Evolutionary conservation across 2,329 filamentous ascomycete genomes (phyloP), one percentile per base, ranked within the genome.

Genomic region (Aspergillus vadensis): DNA sequence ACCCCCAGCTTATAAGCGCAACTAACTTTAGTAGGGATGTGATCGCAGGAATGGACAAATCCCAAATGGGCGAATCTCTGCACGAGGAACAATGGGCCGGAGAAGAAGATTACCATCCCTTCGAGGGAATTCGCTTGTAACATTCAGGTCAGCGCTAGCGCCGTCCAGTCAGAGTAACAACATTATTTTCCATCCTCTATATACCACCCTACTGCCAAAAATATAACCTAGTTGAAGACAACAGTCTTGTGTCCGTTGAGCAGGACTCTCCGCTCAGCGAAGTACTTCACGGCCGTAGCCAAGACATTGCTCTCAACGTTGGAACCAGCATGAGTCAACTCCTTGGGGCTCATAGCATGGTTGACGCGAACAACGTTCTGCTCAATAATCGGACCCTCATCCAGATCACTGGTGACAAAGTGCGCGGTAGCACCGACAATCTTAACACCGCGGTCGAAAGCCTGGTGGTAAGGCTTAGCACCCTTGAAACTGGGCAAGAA

Each of bases 401-500:
- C 91, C 63, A 95, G 77, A 76, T 94, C 91, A 27, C 89, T 90
- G 1, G 91, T 95, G 66, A 94, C 91, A 69, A 94, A 94, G 78
- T 95, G 91, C 5, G 91, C 91, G 2, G 90, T 92, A 23, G 91
- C 91, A 61, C 91, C 91, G 59, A 93, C 92, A 68, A 95, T 94
- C 84, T 95, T 95, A 66, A 95, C 91, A 62, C 91, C 91, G 27
- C 91, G 86, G 65, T 94, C 91, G 73, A 90, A 93, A 7, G 91
- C 91, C 81, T 95, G 91, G 77, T 94, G 91, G 78, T 95, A 95
- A 3, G 91, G 91, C 79, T 91, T 92, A 30, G 91, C 91, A 63
- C 91, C 91, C 83, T 95, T 95, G 85, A 95, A 95, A 9, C 85
- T 88, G 0, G 91, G 91, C 82, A 95, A 76, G 85, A 95, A 95